Base-by-base conservation (phyloP, 1,284 basidiomycete genomes). In the Ustilago esculenta region DNA sequence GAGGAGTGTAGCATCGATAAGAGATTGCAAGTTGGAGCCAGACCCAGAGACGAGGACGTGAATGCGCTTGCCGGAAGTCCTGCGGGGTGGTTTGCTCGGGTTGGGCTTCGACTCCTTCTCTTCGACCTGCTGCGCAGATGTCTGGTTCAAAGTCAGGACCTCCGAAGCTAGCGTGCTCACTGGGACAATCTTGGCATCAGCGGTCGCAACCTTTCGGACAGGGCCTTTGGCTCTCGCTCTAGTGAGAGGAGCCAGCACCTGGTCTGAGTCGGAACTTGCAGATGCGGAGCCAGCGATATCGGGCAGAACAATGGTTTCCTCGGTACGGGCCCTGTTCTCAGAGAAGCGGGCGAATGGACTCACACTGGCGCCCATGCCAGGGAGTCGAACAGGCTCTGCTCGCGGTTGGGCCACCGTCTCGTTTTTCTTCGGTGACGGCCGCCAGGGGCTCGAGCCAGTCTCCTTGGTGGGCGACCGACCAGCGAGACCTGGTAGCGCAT, bases 21-120 rank as follows among this genome's bases (percentile, higher is more conserved):
- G 86, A 0, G 95, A 94, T 84, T 98, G 94, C 21, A 98, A 87
- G 84, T 98, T 98, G 25, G 91, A 90, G 36, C 95, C 80, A 9
- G 77, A 80, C 30, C 80, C 80, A 5, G 78, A 80, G 20, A 81
- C 75, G 18, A 81, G 71, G 15, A 81, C 80, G 14, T 78, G 75
- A 23, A 81, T 73, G n/a, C 67, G 64, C 48, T 75, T 77, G 42
- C 77, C 77, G 17, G 54, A 37, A n/a, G 67, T 73, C 14, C 60
- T 41, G 23, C 73, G 66, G 30, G 45, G 56, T 18, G 67, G 66
- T 20, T 67, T 64, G 11, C 51, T 29, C 4, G 53, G 35, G 8
- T 30, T 18, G 6, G 34, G 11, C 32, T 21, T 48, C 2, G 54
- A 25, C 7, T 34, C 21, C 34, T 56, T 35, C 20, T 42, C 42